These are phyloP conservation scores for Fraxinus albicans DNA, from an alignment of 305 asterid genomes.

Conservation along the genomic window DNA sequence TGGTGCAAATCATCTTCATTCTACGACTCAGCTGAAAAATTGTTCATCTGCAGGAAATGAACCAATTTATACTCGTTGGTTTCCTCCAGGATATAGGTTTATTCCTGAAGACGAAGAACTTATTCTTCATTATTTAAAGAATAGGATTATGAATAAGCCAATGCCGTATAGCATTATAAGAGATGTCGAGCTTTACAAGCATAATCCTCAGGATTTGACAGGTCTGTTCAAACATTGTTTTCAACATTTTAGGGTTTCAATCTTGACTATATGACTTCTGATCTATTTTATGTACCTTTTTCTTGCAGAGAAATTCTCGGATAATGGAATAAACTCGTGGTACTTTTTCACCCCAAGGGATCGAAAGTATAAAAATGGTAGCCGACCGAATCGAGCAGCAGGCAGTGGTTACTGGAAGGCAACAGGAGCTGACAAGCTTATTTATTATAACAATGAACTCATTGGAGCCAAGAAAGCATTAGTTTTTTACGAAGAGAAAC, in stretches of 20 bases:
- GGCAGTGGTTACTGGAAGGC: slow-evolving; percentile 45
- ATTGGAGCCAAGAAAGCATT: slow-evolving; percentile 35
- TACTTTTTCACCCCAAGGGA: slow-evolving; percentile 39
- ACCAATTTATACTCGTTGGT: not conserved
- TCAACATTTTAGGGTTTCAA: not conserved
- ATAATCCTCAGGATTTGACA: slow-evolving; percentile 25
- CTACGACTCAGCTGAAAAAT: not conserved
- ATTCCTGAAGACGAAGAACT: slow-evolving; percentile 33
- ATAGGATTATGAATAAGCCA: slow-evolving; percentile 7
- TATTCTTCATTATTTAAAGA: slow-evolving; percentile 26
- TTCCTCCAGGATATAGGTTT: slow-evolving; percentile 36
- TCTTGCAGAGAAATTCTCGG: slow-evolving; percentile 5
- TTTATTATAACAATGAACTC: not conserved
- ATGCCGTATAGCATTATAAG: slow-evolving; percentile 25
- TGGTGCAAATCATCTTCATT: not conserved
- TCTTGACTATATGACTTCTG: not conserved
- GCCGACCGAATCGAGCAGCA: slow-evolving; percentile 36
- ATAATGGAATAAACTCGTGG: slow-evolving; percentile 26
- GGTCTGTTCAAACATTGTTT: slow-evolving; percentile 2
- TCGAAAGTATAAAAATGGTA: slow-evolving; percentile 33
- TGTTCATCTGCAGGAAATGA: not conserved
- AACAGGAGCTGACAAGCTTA: slow-evolving; percentile 32
- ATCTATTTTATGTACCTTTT: not conserved
- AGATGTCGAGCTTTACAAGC: slow-evolving; percentile 23
- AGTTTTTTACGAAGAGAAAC: slow-evolving; percentile 37